Conservation (phyloP, 2,329 filamentous ascomycete species). For the Fusarium sp. region DNA sequence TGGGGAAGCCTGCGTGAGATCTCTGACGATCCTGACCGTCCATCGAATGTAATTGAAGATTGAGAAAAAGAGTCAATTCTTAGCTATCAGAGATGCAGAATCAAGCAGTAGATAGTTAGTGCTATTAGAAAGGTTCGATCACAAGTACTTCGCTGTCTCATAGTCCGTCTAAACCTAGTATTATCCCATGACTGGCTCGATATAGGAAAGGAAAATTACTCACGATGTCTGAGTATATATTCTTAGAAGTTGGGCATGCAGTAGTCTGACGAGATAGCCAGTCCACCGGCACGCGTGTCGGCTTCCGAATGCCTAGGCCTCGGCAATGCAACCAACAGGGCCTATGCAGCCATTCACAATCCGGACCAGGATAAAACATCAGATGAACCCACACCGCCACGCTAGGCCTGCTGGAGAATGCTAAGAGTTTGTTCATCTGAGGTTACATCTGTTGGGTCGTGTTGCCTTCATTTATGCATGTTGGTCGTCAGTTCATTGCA, state of each 20-base stretch:
- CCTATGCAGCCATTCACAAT: background rate
- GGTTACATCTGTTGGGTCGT: background rate
- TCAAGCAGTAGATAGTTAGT: no score
- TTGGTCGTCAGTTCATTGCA: background rate
- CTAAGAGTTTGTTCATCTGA: background rate
- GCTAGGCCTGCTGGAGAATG: background rate
- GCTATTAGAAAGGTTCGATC: no score
- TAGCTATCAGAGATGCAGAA: accelerated
- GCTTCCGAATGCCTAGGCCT: background rate
- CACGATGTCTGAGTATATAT: no score
- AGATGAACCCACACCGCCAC: background rate
- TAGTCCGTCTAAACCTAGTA: no score
- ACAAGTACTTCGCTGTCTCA: no score
- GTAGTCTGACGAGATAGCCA: accelerated
- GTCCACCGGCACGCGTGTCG: background rate
- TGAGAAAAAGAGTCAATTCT: no score
- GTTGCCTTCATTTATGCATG: constrained; percentile 1
- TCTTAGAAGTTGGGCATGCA: background rate
- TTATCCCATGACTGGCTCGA: no score
- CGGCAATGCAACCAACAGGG: background rate
- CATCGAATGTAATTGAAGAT: no score
- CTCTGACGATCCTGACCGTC: no score
- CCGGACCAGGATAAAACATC: background rate
- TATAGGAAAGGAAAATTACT: no score
- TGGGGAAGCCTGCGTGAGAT: no score